A percentile compares a stretch with the other conserved stretches of the same genome.
Conservation (phyloP, 208 protist species). For the Herpetomonas muscarum region DNA sequence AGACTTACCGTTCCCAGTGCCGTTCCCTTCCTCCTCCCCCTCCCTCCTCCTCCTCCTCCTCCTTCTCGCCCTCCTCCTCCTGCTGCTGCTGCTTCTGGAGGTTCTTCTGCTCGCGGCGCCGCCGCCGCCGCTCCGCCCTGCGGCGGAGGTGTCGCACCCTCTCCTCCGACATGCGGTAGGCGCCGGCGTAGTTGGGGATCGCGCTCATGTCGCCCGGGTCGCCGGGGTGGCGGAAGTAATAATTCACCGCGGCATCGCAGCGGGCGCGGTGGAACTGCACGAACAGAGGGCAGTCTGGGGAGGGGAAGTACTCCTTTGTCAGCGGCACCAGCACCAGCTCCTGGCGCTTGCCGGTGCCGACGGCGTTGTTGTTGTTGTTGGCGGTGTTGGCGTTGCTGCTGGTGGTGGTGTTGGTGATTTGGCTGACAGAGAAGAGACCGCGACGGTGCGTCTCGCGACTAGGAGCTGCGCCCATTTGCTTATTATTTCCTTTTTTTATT, state of each 20-base stretch:
- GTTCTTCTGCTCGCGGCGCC: neutral
- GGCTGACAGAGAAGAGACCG: conserved; percentile 44
- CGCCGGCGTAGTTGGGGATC: conserved; percentile 60
- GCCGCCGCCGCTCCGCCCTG: neutral
- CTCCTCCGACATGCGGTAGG: conserved; percentile 22
- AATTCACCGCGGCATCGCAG: conserved; percentile 79
- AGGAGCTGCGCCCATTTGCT: conserved; percentile 62
- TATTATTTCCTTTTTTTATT: neutral
- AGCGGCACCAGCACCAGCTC: conserved; percentile 79
- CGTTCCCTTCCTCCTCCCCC: neutral
- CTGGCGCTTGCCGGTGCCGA: conserved; percentile 23
- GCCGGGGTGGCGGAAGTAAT: conserved; percentile 77
- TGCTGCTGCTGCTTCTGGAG: neutral
- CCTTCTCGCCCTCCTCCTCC: too few species aligned
- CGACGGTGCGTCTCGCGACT: conserved; percentile 67
- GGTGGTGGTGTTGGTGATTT: conserved; percentile 5
- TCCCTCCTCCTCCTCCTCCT: neutral
- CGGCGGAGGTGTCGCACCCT: conserved; percentile 3
- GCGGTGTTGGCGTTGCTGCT: conserved; percentile 6
- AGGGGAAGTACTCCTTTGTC: conserved; percentile 73
- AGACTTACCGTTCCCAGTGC: neutral
- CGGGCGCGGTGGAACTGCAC: conserved; percentile 77
- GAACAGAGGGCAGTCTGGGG: conserved; percentile 72
- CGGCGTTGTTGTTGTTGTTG: conserved; percentile 4
- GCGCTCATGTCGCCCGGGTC: conserved; percentile 67